Evolutionary conservation across 257 asterid species (phyloP).

Genomic region (Solanum ahanhuiri): DNA sequence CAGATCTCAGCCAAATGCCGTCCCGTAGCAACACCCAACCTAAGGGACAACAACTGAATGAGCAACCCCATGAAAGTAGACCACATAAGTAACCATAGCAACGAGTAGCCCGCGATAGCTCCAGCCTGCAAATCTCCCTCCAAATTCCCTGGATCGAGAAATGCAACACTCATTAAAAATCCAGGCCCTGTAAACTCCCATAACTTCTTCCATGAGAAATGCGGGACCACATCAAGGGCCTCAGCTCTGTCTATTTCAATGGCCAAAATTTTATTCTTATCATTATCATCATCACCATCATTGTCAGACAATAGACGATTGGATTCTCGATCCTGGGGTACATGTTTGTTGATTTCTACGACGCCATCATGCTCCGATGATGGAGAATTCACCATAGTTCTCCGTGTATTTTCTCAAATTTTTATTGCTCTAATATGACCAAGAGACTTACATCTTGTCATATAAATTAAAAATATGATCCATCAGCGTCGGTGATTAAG

Average conservation of each 20-base stretch:
- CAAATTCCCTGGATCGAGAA: conserved; percentile 68
- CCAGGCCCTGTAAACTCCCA: conserved; percentile 81
- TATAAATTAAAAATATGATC: background rate
- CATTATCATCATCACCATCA: background rate
- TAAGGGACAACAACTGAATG: conserved; percentile 45
- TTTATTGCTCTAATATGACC: background rate
- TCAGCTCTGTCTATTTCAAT: conserved; percentile 32
- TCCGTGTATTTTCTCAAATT: background rate
- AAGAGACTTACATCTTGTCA: background rate
- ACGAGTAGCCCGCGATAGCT: conserved; percentile 59
- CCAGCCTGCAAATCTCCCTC: conserved; percentile 77
- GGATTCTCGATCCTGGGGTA: conserved; percentile 4
- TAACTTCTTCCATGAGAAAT: conserved; percentile 63
- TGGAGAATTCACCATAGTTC: conserved; percentile 7
- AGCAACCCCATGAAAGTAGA: conserved; percentile 60
- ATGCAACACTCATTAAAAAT: conserved; percentile 66
- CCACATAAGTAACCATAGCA: conserved; percentile 60
- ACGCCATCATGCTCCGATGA: background rate
- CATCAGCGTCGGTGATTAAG: background rate
- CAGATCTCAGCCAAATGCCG: conserved; percentile 67
- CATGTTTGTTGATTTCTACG: background rate
- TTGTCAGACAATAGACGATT: conserved; percentile 3
- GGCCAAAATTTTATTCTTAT: conserved; percentile 11
- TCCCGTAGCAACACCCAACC: conserved; percentile 67
- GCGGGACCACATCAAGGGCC: conserved; percentile 27